Conservation (phyloP, 148 eudicot genomes). For the Silene uniflora region DNA sequence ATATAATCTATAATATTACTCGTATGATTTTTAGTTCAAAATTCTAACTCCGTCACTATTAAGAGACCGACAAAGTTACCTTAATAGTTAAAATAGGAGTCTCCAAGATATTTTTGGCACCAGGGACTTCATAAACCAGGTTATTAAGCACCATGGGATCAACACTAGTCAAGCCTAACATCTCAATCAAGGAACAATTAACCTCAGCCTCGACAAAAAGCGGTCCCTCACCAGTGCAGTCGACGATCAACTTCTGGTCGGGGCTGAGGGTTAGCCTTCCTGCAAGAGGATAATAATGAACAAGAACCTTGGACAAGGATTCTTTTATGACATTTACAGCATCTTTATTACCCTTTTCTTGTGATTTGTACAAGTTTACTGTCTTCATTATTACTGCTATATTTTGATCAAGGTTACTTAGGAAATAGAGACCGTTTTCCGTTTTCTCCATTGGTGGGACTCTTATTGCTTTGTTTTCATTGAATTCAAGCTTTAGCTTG, state of each 20-base stretch:
- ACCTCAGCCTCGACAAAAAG: constrained; percentile 33
- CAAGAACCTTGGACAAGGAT: constrained; percentile 57
- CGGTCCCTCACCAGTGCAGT: constrained; percentile 32
- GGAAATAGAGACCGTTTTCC: constrained; percentile 51
- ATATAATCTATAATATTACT: no score
- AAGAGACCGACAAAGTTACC: constrained; percentile 23
- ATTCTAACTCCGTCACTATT: no score
- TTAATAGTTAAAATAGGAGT: constrained; percentile 79
- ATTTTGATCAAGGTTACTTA: constrained; percentile 85
- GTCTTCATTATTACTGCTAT: constrained; percentile 83
- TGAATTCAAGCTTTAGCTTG: constrained; percentile 37
- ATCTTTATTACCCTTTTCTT: constrained; percentile 36
- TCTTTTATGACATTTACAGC: constrained; percentile 32
- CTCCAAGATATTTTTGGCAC: constrained; percentile 59
- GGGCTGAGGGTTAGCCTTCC: constrained; percentile 29
- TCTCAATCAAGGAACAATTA: constrained; percentile 20
- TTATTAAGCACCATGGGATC: constrained; percentile 66
- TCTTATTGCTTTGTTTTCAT: constrained; percentile 43
- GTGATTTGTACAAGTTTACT: constrained; percentile 59
- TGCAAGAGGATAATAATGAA: constrained; percentile 37
- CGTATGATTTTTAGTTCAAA: no score
- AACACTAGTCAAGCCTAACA: constrained; percentile 42
- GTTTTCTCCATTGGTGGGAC: constrained; percentile 53
- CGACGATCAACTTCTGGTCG: constrained; percentile 28
- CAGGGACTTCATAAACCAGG: constrained; percentile 69